phyloP scores from a whole-genome alignment of 495 filamentous ascomycete species.

The Astrothelium subdiscretum region DNA sequence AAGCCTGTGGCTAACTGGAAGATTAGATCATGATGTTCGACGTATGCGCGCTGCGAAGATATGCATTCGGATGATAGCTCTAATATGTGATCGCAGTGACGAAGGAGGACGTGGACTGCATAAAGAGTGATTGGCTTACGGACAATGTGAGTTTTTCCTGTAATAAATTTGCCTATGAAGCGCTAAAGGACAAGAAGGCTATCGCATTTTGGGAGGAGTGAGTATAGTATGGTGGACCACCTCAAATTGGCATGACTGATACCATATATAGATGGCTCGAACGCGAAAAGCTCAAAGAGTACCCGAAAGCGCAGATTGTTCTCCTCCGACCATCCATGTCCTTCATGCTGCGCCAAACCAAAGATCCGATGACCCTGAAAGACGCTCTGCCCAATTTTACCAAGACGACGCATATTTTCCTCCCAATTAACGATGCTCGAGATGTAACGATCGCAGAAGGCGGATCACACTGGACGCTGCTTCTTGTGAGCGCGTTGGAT shows the following conservation, averaged over 20 bases:
- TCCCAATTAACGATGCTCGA: slow-evolving; percentile 84
- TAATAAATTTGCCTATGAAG: neutral
- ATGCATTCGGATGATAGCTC: slow-evolving; percentile 2
- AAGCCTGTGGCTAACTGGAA: slow-evolving; percentile 4
- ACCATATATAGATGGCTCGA: slow-evolving; percentile 61
- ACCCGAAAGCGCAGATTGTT: slow-evolving; percentile 70
- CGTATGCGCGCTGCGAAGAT: slow-evolving; percentile 37
- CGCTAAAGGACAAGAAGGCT: slow-evolving; percentile 34
- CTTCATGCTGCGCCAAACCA: slow-evolving; percentile 79
- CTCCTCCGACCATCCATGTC: slow-evolving; percentile 90
- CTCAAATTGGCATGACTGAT: neutral
- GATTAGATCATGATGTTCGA: slow-evolving; percentile 55
- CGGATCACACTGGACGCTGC: slow-evolving; percentile 88
- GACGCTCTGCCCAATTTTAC: slow-evolving; percentile 68
- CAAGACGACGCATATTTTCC: slow-evolving; percentile 84
- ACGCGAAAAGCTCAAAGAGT: slow-evolving; percentile 65
- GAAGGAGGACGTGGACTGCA: slow-evolving; percentile 70
- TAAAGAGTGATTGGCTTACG: slow-evolving; percentile 95
- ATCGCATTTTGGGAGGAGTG: slow-evolving; percentile 99
- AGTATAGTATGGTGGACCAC: slow-evolving; percentile 19
- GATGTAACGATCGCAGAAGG: slow-evolving; percentile 69
- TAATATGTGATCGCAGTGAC: slow-evolving; percentile 43
- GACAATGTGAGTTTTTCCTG: slow-evolving; percentile 63
- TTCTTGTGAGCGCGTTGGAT: slow-evolving; percentile 81
- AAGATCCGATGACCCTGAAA: slow-evolving; percentile 60